A percentile compares a stretch with the other conserved stretches of the same genome.
These are phyloP conservation scores for Scopulariopsis brevicaulis DNA, from an alignment of 2,329 filamentous ascomycete genomes.

Conservation along the genomic window DNA sequence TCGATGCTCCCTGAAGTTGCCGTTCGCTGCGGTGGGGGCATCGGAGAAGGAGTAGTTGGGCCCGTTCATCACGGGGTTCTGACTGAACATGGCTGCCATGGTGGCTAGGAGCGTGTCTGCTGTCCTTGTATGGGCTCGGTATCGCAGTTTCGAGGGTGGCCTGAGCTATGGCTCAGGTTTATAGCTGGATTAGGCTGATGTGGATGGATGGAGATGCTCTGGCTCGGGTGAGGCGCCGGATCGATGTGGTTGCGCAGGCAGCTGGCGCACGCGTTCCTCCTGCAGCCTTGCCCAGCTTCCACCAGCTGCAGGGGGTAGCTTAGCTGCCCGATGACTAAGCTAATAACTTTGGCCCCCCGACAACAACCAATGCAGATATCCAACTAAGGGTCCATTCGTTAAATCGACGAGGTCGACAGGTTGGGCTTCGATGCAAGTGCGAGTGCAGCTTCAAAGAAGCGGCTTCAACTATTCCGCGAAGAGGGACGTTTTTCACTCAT, in stretches of 20 bases:
- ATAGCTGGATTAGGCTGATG: neutral
- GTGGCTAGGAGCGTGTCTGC: constrained; percentile 11
- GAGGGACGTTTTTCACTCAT: neutral
- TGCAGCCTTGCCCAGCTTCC: constrained; percentile 3
- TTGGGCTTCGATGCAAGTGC: neutral
- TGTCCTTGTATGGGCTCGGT: neutral
- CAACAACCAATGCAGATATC: neutral
- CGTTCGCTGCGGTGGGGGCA: constrained; percentile 38
- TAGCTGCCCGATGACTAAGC: neutral
- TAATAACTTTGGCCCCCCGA: neutral
- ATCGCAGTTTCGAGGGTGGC: neutral
- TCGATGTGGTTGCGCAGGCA: neutral
- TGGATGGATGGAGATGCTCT: neutral
- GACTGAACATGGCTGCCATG: constrained; percentile 59
- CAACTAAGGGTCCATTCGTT: neutral
- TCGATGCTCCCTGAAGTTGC: constrained; percentile 58
- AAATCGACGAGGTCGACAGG: neutral
- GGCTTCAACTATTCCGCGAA: neutral
- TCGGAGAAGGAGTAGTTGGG: constrained; percentile 60
- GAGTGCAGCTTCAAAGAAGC: neutral
- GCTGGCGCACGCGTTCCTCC: constrained; percentile 2
- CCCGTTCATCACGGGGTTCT: constrained; percentile 57
- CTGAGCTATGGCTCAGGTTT: neutral
- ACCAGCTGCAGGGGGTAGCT: constrained; percentile 1
- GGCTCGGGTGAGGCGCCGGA: neutral